phyloP scores from a whole-genome alignment of 768 basidiomycete genomes.

The Panus rudis region DNA sequence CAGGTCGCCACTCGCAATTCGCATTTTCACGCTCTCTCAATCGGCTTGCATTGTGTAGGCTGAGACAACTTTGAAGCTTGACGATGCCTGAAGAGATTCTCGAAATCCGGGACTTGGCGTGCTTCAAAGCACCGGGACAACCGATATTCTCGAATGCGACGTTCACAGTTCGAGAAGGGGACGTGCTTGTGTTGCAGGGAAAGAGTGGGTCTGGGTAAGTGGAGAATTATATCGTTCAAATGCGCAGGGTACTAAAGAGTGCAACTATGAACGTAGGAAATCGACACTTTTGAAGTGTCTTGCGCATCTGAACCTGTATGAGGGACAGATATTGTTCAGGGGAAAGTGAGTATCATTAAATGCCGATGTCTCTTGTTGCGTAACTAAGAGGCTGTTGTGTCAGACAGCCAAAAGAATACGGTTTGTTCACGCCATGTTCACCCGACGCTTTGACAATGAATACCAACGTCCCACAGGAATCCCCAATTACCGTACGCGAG shows the following conservation, averaged over 20 bases:
- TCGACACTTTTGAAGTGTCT: slow-evolving; percentile 81
- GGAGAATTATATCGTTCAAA: too few species aligned
- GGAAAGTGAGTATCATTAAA: slow-evolving; percentile 47
- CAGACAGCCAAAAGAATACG: slow-evolving; percentile 45
- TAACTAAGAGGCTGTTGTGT: not conserved
- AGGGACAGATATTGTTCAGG: slow-evolving; percentile 54
- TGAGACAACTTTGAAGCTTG: too few species aligned
- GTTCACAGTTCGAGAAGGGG: slow-evolving; percentile 61
- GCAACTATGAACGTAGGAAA: slow-evolving; percentile 41
- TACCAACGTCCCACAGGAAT: slow-evolving; percentile 41
- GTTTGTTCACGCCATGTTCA: slow-evolving; percentile 26
- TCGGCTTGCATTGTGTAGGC: too few species aligned
- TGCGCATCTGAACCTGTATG: slow-evolving; percentile 68
- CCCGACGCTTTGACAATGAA: not conserved
- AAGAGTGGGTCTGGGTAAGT: slow-evolving; percentile 68
- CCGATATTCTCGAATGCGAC: slow-evolving; percentile 54
- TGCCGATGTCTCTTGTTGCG: not conserved
- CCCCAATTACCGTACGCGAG: slow-evolving; percentile 67
- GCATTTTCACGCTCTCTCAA: too few species aligned
- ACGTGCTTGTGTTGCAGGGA: slow-evolving; percentile 73
- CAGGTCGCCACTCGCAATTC: too few species aligned
- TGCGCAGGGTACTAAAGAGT: too few species aligned
- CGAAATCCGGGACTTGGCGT: slow-evolving; percentile 46
- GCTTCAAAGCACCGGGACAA: slow-evolving; percentile 38
- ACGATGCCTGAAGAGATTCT: slow-evolving; percentile 32